These are phyloP conservation scores for Xylaria polymorpha DNA, from an alignment of 2,329 filamentous ascomycete species.

Conservation along the genomic window DNA sequence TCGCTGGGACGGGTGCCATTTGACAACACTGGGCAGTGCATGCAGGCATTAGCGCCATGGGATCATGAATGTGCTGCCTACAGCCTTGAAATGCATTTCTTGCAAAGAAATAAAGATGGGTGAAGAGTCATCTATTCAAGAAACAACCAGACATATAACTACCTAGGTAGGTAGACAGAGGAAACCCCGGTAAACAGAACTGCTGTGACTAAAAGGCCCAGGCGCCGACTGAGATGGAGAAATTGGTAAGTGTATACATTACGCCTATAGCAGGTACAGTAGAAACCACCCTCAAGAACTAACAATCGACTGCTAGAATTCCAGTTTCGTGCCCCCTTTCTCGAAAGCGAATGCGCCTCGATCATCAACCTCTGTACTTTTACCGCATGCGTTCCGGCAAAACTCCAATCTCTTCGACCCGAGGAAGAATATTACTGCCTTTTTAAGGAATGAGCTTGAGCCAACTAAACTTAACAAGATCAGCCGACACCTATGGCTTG, in stretches of 20 bases:
- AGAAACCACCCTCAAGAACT: not conserved
- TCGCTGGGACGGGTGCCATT: too few relatives aligned
- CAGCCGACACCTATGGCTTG: constrained; percentile 40
- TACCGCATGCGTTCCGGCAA: not conserved
- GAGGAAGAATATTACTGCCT: not conserved
- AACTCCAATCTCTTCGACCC: not conserved
- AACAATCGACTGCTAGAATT: not conserved
- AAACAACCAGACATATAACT: too few relatives aligned
- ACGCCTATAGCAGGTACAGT: not conserved
- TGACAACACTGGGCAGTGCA: too few relatives aligned
- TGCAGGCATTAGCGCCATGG: not conserved
- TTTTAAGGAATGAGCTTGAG: not conserved
- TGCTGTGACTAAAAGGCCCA: too few relatives aligned
- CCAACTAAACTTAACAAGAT: constrained; percentile 34
- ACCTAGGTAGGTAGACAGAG: too few relatives aligned
- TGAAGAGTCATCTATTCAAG: not conserved
- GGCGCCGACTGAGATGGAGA: constrained; percentile 1
- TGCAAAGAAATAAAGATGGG: not conserved
- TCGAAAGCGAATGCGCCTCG: not conserved
- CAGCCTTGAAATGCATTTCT: not conserved
- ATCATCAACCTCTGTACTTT: not conserved
- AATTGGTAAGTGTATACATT: not conserved
- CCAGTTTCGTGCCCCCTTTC: not conserved
- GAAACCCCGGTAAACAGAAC: too few relatives aligned
- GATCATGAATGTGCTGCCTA: not conserved